phyloP scores from a whole-genome alignment of 768 basidiomycete genomes.

The Agaricus bisporus region DNA sequence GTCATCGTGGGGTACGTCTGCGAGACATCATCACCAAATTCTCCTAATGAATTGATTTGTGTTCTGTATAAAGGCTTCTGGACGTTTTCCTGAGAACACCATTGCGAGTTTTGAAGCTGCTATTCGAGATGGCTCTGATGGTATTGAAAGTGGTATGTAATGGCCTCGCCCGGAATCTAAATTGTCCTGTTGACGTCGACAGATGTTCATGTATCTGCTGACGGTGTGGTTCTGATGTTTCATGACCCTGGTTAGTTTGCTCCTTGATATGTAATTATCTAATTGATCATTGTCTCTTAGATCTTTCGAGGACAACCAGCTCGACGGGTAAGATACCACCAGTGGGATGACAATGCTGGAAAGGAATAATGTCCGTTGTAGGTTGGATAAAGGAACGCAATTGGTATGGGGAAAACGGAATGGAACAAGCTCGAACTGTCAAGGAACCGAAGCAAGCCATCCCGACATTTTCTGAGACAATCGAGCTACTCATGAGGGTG shows the following conservation, averaged over 20 bases:
- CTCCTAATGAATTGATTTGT: not conserved
- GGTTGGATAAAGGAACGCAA: constrained; percentile 13
- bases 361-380: constrained; percentile 5
- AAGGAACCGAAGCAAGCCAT: constrained; percentile 82
- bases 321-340: no score
- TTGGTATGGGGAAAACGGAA: constrained; percentile 67
- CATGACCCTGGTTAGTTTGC: constrained; percentile 72
- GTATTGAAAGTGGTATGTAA: constrained; percentile 92
- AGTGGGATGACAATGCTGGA: no score
- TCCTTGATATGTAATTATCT: constrained; percentile 9
- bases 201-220: constrained; percentile 94
- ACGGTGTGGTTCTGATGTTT: constrained; percentile 89
- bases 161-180: not conserved
- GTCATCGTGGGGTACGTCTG: constrained; percentile 40
- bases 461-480: constrained; percentile 83
- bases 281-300: no score
- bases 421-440: constrained; percentile 74
- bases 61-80: constrained; percentile 59
- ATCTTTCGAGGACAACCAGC: no score
- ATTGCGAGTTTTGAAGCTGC: constrained; percentile 93
- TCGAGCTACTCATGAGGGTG: constrained; percentile 73
- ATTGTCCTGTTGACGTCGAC: constrained; percentile 43
- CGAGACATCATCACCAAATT: not conserved
- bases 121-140: constrained; percentile 92
- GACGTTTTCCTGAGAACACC: constrained; percentile 88